phyloP scores from a whole-genome alignment of 2,329 filamentous ascomycete species.

The Orbilia ellipsospora region DNA sequence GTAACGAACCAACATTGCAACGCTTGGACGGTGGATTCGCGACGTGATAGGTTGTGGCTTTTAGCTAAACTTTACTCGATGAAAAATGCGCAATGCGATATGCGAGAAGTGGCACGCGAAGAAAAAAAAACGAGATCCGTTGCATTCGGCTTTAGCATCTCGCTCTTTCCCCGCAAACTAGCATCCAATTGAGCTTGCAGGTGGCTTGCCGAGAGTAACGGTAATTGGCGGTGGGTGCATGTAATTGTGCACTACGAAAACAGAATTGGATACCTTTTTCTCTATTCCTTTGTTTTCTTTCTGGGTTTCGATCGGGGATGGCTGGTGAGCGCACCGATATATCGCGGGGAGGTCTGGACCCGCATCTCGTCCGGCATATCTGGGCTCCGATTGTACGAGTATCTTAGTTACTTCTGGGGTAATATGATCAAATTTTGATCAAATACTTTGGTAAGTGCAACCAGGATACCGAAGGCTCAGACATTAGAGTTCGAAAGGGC shows the following conservation, averaged over 20 bases:
- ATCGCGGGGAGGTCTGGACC: conserved; percentile 13
- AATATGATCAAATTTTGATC: no score
- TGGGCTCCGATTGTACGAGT: neutral
- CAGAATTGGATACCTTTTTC: neutral
- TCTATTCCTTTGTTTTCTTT: neutral
- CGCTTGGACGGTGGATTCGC: conserved; percentile 9
- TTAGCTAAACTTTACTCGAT: no score
- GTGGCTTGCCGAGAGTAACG: no score
- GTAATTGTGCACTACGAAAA: conserved; percentile 25
- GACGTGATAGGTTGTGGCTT: conserved; percentile 1
- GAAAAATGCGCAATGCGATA: no score
- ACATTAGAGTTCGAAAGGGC: no score
- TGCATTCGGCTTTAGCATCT: neutral
- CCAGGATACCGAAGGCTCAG: no score
- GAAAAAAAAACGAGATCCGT: neutral
- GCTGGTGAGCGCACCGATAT: conserved; percentile 20
- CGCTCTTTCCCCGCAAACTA: conserved; percentile 37
- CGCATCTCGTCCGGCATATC: neutral
- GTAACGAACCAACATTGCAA: conserved; percentile 4
- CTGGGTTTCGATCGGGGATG: conserved; percentile 18
- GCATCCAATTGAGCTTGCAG: neutral
- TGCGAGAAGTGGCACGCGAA: neutral
- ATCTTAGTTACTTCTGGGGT: neutral
- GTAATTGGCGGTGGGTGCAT: no score
- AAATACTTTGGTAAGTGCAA: no score